Evolutionary conservation across 805 yeast species (phyloP).

Genomic region (Candida ficus): DNA sequence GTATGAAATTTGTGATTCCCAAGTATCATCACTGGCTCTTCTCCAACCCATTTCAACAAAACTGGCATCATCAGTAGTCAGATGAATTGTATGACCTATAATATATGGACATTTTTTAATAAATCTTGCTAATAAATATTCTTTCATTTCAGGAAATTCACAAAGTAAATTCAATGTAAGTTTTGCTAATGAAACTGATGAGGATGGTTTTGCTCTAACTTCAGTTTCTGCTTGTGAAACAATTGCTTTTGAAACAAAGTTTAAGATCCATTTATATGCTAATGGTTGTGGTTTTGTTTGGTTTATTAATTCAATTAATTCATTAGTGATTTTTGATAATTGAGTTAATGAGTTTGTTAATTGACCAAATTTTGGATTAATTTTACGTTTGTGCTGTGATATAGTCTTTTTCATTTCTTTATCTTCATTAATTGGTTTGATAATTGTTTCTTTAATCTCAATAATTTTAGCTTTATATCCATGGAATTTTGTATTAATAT

Average conservation of each 20-base stretch:
- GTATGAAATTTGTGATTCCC: slow-evolving; percentile 59
- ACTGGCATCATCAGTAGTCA: slow-evolving; percentile 77
- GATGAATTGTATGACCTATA: slow-evolving; percentile 68
- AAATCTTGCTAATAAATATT: slow-evolving; percentile 60
- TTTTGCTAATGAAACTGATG: slow-evolving; percentile 75
- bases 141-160: slow-evolving; percentile 37
- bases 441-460: slow-evolving; percentile 56
- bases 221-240: slow-evolving; percentile 93
- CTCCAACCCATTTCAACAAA: slow-evolving; percentile 86
- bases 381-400: slow-evolving; percentile 60
- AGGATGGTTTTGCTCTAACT: slow-evolving; percentile 69
- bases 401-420: slow-evolving; percentile 49
- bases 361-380: slow-evolving; percentile 91
- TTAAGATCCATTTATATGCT: slow-evolving; percentile 69
- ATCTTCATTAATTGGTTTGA: slow-evolving; percentile 48
- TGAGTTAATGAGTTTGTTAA: slow-evolving; percentile 68
- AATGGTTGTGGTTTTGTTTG: slow-evolving; percentile 44
- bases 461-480: slow-evolving; percentile 47
- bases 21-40: slow-evolving; percentile 34
- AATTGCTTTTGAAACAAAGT: slow-evolving; percentile 78
- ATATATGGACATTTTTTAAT: slow-evolving; percentile 88
- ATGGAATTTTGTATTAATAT: slow-evolving; percentile 39
- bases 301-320: slow-evolving; percentile 44
- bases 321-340: slow-evolving; percentile 44
- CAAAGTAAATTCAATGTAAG: slow-evolving; percentile 52